A percentile compares a stretch with the other conserved stretches of the same genome.
Evolutionary conservation across 768 basidiomycete genomes (phyloP).

Genomic region (Holtermanniella nyarrowii): DNA sequence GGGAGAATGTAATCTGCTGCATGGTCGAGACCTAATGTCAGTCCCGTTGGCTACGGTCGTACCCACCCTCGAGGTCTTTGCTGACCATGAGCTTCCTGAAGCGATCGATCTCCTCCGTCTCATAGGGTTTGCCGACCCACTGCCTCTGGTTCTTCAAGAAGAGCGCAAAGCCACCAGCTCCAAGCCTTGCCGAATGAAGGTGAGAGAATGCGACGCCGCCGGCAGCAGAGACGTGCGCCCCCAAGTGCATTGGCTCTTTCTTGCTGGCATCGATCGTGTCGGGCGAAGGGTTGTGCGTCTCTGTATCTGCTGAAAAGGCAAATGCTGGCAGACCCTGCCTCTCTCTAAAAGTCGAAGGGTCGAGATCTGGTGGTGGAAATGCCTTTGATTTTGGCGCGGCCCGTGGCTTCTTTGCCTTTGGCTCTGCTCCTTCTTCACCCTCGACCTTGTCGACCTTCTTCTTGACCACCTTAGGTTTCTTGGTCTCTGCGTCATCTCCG

Average conservation of each 20-base stretch:
- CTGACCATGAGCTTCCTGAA: slow-evolving; percentile 57
- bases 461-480: no score
- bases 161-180: slow-evolving; percentile 72
- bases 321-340: slow-evolving; percentile 25
- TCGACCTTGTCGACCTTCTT: not conserved
- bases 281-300: slow-evolving; percentile 11
- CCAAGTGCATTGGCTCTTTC: slow-evolving; percentile 43
- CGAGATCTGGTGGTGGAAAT: slow-evolving; percentile 28
- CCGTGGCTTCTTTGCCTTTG: slow-evolving; percentile 15
- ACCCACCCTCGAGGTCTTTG: slow-evolving; percentile 31
- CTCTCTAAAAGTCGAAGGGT: slow-evolving; percentile 19
- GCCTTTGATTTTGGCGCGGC: slow-evolving; percentile 15
- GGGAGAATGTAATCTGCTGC: slow-evolving; percentile 56
- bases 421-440: slow-evolving; percentile 5
- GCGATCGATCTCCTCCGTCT: slow-evolving; percentile 46
- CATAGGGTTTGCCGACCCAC: slow-evolving; percentile 60
- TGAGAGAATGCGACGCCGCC: slow-evolving; percentile 70
- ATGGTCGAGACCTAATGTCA: slow-evolving; percentile 49
- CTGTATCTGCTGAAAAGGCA: slow-evolving; percentile 3
- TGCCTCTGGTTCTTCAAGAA: slow-evolving; percentile 77
- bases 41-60: not conserved
- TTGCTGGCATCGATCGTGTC: not conserved
- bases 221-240: slow-evolving; percentile 71
- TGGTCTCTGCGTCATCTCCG: no score
- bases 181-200: slow-evolving; percentile 58